A percentile compares a stretch with the other conserved stretches of the same genome.
These are phyloP conservation scores for Ceratobasidium sp. DNA, from an alignment of 1,284 basidiomycete genomes.

Conservation along the genomic window DNA sequence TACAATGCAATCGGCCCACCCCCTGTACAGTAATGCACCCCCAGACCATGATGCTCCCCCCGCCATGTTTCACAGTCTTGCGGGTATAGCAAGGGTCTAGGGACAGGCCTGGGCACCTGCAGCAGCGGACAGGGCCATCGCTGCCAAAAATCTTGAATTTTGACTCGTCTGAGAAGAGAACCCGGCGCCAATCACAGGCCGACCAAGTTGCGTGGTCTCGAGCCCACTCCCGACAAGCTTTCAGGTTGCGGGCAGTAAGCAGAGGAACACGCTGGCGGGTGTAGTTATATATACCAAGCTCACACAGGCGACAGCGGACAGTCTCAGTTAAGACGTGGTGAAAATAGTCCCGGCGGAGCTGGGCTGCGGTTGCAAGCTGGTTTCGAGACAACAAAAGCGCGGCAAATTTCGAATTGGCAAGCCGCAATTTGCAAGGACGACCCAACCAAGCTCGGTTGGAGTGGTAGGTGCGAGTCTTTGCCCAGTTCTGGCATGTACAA, in stretches of 20 bases:
- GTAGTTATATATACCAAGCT: not conserved
- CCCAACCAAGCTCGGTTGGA: not conserved
- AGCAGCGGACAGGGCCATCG: not conserved
- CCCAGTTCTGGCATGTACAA: not conserved
- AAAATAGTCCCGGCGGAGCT: constrained; percentile 10
- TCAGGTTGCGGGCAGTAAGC: not conserved
- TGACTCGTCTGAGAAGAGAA: constrained; percentile 6
- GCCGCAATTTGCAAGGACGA: not conserved
- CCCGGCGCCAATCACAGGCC: not conserved
- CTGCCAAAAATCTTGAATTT: not conserved
- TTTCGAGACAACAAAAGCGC: not conserved
- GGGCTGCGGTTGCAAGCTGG: not conserved
- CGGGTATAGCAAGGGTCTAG: not conserved
- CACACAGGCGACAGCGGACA: not conserved
- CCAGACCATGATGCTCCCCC: constrained; percentile 10
- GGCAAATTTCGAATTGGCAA: constrained; percentile 9
- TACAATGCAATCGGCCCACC: not conserved
- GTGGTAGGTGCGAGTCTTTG: not conserved
- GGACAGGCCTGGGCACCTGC: not conserved
- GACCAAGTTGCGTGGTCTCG: constrained; percentile 20
- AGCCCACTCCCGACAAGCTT: not conserved
- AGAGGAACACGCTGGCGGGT: not conserved
- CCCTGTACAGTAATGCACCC: not conserved
- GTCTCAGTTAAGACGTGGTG: not conserved
- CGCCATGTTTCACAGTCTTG: constrained; percentile 12